Percentiles rank a stretch among this genome's conserved stretches.
Evolutionary conservation across 345 rosid genomes (phyloP).

Genomic region (Kandelia obovata): DNA sequence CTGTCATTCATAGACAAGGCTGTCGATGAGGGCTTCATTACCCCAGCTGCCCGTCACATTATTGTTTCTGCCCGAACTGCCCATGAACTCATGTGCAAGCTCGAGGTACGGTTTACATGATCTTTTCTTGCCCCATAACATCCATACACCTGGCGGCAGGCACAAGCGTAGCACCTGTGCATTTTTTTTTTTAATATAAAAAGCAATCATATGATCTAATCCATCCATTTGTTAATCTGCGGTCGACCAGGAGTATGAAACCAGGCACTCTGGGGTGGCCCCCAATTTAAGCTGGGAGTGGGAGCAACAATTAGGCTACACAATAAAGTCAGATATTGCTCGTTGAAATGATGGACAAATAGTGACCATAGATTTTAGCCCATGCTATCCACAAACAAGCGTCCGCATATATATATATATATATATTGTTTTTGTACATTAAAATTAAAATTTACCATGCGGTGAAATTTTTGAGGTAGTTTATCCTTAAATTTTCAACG

Average conservation of each 20-base stretch:
- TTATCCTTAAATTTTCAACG: too few relatives aligned
- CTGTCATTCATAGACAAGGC: constrained; percentile 77
- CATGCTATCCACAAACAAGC: background rate
- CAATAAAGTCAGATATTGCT: constrained; percentile 44
- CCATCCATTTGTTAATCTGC: background rate
- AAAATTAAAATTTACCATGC: too few relatives aligned
- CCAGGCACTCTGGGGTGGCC: constrained; percentile 47
- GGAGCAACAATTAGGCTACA: constrained; percentile 56
- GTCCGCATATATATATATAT: too few relatives aligned
- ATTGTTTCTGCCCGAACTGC: constrained; percentile 71
- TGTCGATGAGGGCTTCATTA: constrained; percentile 72
- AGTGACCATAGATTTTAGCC: constrained; percentile 15
- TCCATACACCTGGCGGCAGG: background rate
- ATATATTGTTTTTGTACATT: too few relatives aligned
- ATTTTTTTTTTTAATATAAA: background rate
- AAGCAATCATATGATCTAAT: background rate
- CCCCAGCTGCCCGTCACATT: constrained; percentile 68
- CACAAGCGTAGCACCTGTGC: background rate
- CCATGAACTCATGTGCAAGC: constrained; percentile 67
- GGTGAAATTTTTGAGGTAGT: too few relatives aligned
- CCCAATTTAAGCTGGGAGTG: constrained; percentile 58
- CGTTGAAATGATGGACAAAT: constrained; percentile 40
- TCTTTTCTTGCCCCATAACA: background rate
- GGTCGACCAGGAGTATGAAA: constrained; percentile 47
- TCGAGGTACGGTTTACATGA: constrained; percentile 39